A percentile compares a stretch with the other conserved stretches of the same genome.
phyloP scores from a whole-genome alignment of 306 rosid species.

The Abrus precatorius region DNA sequence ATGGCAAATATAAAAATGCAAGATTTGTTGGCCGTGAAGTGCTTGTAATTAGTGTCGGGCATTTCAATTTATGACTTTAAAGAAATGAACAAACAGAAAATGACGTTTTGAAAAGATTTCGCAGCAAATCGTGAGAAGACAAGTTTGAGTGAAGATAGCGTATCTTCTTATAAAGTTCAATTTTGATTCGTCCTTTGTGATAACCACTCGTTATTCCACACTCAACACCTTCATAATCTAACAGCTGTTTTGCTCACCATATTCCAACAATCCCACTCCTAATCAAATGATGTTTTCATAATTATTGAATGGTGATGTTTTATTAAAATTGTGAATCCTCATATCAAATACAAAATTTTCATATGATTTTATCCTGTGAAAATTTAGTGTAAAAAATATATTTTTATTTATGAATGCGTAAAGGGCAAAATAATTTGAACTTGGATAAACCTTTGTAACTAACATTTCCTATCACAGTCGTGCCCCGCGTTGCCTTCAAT shows the following conservation, averaged over 20 bases:
- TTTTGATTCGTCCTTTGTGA: slow-evolving; percentile 39
- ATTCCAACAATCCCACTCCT: not conserved
- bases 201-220: slow-evolving; percentile 36
- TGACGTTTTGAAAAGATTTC: not conserved
- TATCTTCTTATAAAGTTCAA: slow-evolving; percentile 35
- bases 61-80: slow-evolving; percentile 28
- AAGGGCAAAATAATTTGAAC: not conserved
- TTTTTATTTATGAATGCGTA: not conserved
- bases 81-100: slow-evolving; percentile 29
- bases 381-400: not conserved
- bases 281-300: not conserved
- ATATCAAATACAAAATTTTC: not conserved
- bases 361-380: not conserved
- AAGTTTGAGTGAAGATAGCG: slow-evolving; percentile 21
- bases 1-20: not conserved
- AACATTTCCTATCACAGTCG: not conserved
- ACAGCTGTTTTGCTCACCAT: slow-evolving; percentile 11
- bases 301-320: not conserved
- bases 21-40: slow-evolving; percentile 20
- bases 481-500: not conserved
- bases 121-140: slow-evolving; percentile 38
- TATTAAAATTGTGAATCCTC: not conserved
- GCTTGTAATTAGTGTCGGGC: not conserved
- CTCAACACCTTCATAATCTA: slow-evolving; percentile 10
- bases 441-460: not conserved